phyloP scores from a whole-genome alignment of 2,329 filamentous ascomycete genomes.

The Fusarium xyrophilum region DNA sequence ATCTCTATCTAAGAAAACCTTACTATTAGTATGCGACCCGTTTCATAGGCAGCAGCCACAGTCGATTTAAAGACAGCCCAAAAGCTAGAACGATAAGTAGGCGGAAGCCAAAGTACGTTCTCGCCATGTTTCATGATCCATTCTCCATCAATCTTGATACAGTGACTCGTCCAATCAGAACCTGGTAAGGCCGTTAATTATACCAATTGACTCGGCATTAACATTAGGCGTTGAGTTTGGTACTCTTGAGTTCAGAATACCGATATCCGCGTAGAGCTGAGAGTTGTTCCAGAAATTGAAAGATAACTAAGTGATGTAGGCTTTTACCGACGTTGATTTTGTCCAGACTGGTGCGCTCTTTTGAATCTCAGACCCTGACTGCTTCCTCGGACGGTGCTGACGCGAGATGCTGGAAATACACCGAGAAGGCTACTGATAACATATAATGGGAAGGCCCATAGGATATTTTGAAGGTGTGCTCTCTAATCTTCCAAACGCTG shows the following conservation, averaged over 20 bases:
- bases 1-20: rapidly evolving
- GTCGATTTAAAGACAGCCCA: rapidly evolving
- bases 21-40: not conserved
- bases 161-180: rapidly evolving
- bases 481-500: rapidly evolving
- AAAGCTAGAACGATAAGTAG: rapidly evolving
- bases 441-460: too few relatives aligned
- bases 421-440: not conserved
- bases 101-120: rapidly evolving
- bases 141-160: rapidly evolving
- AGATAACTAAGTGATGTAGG: too few relatives aligned
- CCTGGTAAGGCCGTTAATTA: rapidly evolving
- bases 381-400: rapidly evolving
- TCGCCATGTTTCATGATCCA: rapidly evolving
- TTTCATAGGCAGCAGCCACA: rapidly evolving
- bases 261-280: rapidly evolving
- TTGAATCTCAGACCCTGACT: rapidly evolving
- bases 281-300: rapidly evolving
- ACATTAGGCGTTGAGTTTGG: too few relatives aligned
- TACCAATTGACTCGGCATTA: rapidly evolving
- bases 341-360: rapidly evolving
- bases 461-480: too few relatives aligned
- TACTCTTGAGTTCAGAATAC: rapidly evolving
- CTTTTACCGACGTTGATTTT: too few relatives aligned
- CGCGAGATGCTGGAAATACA: rapidly evolving